Percentiles rank a stretch among this genome's conserved stretches.
Conservation (phyloP, 768 basidiomycete genomes). For the Suillus bovinus region DNA sequence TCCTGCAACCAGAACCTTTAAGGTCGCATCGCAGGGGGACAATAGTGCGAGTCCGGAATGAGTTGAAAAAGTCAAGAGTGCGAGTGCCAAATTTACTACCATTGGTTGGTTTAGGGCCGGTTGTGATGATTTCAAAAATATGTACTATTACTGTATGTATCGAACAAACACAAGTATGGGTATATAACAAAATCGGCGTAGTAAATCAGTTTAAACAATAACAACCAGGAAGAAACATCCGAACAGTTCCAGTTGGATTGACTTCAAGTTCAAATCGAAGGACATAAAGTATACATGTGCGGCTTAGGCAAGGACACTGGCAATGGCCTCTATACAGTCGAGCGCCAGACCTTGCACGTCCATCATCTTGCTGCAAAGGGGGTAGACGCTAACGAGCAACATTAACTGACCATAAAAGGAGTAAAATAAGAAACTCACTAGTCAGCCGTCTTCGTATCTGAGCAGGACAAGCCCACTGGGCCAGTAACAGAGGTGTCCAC, state of each 20-base stretch:
- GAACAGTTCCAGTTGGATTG: not conserved
- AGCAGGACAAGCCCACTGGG: not conserved
- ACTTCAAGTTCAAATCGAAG: not conserved
- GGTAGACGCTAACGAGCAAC: not conserved
- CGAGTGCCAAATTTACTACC: not conserved
- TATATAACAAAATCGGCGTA: not conserved
- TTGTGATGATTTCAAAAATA: no score
- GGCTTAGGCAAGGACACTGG: not conserved
- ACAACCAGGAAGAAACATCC: not conserved
- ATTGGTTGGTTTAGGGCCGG: not conserved
- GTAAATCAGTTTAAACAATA: not conserved
- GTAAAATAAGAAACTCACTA: not conserved
- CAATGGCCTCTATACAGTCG: not conserved
- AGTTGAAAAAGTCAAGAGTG: conserved; percentile 17
- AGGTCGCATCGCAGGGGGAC: conserved; percentile 31
- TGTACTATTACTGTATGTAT: no score
- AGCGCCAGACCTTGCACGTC: not conserved
- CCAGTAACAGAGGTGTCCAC: not conserved
- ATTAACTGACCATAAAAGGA: not conserved
- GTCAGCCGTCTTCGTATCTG: not conserved
- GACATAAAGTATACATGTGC: not conserved
- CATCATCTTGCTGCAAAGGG: not conserved
- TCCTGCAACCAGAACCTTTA: conserved; percentile 26
- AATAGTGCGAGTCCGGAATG: conserved; percentile 39
- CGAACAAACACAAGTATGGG: not conserved